Base-by-base conservation (phyloP, 73 alveolate genomes). In the Stentor roeselii region DNA sequence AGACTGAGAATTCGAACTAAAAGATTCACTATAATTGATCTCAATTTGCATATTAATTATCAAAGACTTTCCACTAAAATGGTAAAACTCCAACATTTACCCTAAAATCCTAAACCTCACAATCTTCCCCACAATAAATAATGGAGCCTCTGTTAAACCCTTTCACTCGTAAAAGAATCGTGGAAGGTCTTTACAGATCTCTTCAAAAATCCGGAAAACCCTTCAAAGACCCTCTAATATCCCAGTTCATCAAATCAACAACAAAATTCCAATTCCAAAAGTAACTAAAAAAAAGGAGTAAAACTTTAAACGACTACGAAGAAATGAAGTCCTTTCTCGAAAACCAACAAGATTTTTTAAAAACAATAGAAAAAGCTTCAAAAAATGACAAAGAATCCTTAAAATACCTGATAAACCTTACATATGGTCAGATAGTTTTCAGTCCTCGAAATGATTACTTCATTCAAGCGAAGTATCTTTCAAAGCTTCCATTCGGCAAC, bases 401-500 rank as follows among this genome's bases (percentile, higher is more conserved):
- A 21, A 67, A 67, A 34, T 67, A 30, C 34, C 14, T 67, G 37
- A 32, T 67, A 32, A 40, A 67, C 34, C 34, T 67, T 36, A 32
- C 50, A 0, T 67, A 67, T 67, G 80, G 80, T 21, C 80, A 67
- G 41, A 34, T 67, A 30, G n/a, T 21, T 30, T 67, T 67, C 34
- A 67, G 41, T 67, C 50, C 80, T 21, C 21, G 80, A 40, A 36
- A 67, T 67, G 80, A 67, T 67, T 32, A 34, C 34, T 67, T 67
- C 34, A 67, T 67, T 30, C 80, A 67, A 34, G 80, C 80, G 21
- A 67, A 32, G 42, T 67, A 67, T 67, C 34, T 67, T 27, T 36
- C 41, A 15, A 67, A 67, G 2, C 80, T 67, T 67, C 80, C 80
- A 21, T 67, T 67, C 34, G 80, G 80, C 34, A 67, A 67, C 1